phyloP scores from a whole-genome alignment of 306 rosid species.

The Aeschynomene evenia region DNA sequence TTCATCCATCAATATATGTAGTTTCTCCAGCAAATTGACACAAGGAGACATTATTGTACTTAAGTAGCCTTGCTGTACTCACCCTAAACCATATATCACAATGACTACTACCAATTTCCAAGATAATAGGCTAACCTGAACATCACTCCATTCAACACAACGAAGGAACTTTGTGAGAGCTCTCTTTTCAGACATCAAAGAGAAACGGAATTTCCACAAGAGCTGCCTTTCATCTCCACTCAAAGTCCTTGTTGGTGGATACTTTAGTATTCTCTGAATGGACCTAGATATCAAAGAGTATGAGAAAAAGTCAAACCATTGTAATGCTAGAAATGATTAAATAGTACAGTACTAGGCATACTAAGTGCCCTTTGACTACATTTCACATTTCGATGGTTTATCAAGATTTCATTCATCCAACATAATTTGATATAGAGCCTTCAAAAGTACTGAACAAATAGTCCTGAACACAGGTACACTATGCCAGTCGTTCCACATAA shows the following conservation, averaged over 20 bases:
- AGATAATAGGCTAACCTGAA: slow-evolving; percentile 60
- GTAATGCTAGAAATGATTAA: slow-evolving; percentile 1
- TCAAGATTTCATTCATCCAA: slow-evolving; percentile 5
- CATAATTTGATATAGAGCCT: slow-evolving; percentile 5
- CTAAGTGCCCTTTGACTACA: background rate
- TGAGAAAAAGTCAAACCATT: slow-evolving; percentile 25
- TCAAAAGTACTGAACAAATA: background rate
- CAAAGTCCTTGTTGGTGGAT: slow-evolving; percentile 96
- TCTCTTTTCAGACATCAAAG: slow-evolving; percentile 98
- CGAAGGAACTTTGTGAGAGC: slow-evolving; percentile 97
- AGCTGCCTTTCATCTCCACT: slow-evolving; percentile 99
- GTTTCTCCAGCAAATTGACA: background rate
- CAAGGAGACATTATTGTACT: background rate
- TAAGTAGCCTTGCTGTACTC: background rate
- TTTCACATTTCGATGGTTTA: background rate
- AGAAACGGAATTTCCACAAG: slow-evolving; percentile 96
- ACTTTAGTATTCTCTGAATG: slow-evolving; percentile 82
- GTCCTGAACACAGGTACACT: slow-evolving; percentile 9
- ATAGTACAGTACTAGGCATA: background rate
- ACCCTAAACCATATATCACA: slow-evolving; percentile 5
- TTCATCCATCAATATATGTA: slow-evolving; percentile 5
- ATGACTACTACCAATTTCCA: slow-evolving; percentile 15
- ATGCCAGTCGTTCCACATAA: background rate
- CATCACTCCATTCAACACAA: slow-evolving; percentile 99
- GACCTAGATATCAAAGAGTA: slow-evolving; percentile 53